These are phyloP conservation scores for Fusarium bactridioides DNA, from an alignment of 2,329 filamentous ascomycete species.

Conservation along the genomic window DNA sequence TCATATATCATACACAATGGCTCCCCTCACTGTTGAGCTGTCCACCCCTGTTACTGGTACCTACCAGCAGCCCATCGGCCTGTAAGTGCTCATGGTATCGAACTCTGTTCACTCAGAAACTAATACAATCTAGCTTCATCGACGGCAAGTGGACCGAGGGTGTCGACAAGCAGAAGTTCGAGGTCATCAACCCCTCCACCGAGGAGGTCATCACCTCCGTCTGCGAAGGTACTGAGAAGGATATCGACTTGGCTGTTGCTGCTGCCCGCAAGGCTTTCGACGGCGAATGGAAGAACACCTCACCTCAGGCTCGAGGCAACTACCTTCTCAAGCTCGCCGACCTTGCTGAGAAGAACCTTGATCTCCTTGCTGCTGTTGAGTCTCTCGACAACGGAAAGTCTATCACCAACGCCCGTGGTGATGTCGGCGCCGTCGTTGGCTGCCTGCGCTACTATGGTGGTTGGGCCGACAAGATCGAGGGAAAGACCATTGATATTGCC, in stretches of 20 bases:
- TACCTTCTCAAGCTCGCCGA: slow-evolving; percentile 80
- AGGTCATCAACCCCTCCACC: slow-evolving; percentile 87
- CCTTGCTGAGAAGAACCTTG: slow-evolving; percentile 78
- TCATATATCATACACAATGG: slow-evolving; percentile 34
- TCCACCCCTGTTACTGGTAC: slow-evolving; percentile 71
- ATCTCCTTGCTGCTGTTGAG: slow-evolving; percentile 82
- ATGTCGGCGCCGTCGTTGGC: slow-evolving; percentile 72
- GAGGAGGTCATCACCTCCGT: slow-evolving; percentile 87
- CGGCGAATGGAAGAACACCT: slow-evolving; percentile 71
- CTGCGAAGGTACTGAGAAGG: slow-evolving; percentile 87
- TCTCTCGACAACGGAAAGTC: slow-evolving; percentile 90
- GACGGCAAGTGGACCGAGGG: slow-evolving; percentile 86
- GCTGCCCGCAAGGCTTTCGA: slow-evolving; percentile 89
- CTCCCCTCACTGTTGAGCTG: slow-evolving; percentile 63
- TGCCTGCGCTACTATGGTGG: slow-evolving; percentile 80
- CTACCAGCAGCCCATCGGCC: slow-evolving; percentile 67
- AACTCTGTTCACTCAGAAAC: neutral
- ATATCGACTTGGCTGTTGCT: slow-evolving; percentile 79
- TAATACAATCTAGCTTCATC: slow-evolving; percentile 71
- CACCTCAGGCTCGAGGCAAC: slow-evolving; percentile 75
- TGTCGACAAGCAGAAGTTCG: slow-evolving; percentile 88
- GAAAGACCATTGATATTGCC: slow-evolving; percentile 83
- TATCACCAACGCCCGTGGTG: slow-evolving; percentile 76
- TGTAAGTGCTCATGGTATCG: slow-evolving; percentile 55
- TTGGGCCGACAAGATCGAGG: slow-evolving; percentile 91